These are phyloP conservation scores for Phytopythium litorale DNA, from an alignment of 352 stramenopile species.

Conservation along the genomic window DNA sequence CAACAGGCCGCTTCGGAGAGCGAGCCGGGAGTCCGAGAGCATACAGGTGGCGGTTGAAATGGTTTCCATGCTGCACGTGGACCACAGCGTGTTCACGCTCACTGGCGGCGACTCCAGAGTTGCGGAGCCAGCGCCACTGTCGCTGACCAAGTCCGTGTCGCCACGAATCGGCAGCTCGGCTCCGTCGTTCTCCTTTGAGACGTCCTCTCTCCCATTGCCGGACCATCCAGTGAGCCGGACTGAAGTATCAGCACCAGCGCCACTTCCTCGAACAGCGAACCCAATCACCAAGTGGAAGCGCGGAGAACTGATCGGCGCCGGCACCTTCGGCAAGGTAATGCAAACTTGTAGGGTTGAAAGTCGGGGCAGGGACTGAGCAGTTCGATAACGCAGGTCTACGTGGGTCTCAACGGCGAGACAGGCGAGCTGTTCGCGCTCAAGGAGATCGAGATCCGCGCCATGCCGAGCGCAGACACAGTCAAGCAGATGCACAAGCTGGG, in stretches of 20 bases:
- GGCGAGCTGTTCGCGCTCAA: slow-evolving; percentile 91
- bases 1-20: not conserved
- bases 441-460: slow-evolving; percentile 78
- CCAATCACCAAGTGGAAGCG: slow-evolving; percentile 87
- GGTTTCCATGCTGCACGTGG: slow-evolving; percentile 31
- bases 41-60: slow-evolving; percentile 26
- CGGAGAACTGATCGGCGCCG: slow-evolving; percentile 92
- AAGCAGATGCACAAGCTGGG: slow-evolving; percentile 74
- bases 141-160: slow-evolving; percentile 46
- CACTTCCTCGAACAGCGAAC: slow-evolving; percentile 10
- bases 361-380: not conserved
- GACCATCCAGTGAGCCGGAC: not conserved
- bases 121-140: slow-evolving; percentile 23
- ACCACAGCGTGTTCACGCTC: slow-evolving; percentile 18
- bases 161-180: slow-evolving; percentile 30
- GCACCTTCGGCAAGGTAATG: slow-evolving; percentile 89
- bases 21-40: slow-evolving; percentile 7
- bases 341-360: not conserved
- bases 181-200: slow-evolving; percentile 20
- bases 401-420: slow-evolving; percentile 91
- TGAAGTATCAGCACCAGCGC: not conserved
- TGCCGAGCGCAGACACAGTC: slow-evolving; percentile 41
- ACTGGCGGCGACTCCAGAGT: slow-evolving; percentile 12
- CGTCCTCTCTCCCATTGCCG: slow-evolving; percentile 2
- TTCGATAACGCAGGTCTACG: slow-evolving; percentile 72